These are phyloP conservation scores for Gossypium australe DNA, from an alignment of 345 rosid species.

Conservation along the genomic window DNA sequence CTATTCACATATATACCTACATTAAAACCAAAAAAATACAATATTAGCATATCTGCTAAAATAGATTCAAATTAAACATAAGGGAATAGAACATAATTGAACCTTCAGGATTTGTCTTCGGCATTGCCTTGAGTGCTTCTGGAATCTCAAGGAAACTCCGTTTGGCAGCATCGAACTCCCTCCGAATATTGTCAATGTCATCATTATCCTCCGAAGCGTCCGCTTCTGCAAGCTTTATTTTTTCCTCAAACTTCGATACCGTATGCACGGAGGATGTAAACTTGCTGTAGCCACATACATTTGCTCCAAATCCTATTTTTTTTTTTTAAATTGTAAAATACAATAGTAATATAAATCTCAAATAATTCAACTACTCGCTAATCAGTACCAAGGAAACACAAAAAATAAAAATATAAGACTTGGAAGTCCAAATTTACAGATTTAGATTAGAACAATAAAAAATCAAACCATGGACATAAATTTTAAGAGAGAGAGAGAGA, in stretches of 20 bases:
- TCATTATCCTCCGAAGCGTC: conserved; percentile 23
- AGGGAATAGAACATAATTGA: background rate
- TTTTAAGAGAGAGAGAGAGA: no score
- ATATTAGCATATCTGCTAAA: background rate
- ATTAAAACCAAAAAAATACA: conserved; percentile 5
- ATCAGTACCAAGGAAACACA: background rate
- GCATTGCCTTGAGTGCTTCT: conserved; percentile 49
- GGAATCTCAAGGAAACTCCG: conserved; percentile 73
- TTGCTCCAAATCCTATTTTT: conserved; percentile 27
- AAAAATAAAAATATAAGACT: background rate
- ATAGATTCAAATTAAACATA: background rate
- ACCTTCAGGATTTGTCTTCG: conserved; percentile 93
- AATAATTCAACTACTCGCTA: background rate
- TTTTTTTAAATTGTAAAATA: background rate
- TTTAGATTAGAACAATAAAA: background rate
- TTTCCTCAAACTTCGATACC: conserved; percentile 22
- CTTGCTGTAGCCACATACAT: conserved; percentile 30
- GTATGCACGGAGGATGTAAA: conserved; percentile 24
- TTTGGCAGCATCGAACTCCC: conserved; percentile 61
- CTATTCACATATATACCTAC: conserved; percentile 84
- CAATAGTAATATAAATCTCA: background rate
- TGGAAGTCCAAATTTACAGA: no score
- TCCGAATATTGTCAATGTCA: conserved; percentile 52
- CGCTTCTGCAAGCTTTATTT: conserved; percentile 8
- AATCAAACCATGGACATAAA: background rate